phyloP scores from a whole-genome alignment of 2,329 filamentous ascomycete species.

The Pseudocercospora musae region DNA sequence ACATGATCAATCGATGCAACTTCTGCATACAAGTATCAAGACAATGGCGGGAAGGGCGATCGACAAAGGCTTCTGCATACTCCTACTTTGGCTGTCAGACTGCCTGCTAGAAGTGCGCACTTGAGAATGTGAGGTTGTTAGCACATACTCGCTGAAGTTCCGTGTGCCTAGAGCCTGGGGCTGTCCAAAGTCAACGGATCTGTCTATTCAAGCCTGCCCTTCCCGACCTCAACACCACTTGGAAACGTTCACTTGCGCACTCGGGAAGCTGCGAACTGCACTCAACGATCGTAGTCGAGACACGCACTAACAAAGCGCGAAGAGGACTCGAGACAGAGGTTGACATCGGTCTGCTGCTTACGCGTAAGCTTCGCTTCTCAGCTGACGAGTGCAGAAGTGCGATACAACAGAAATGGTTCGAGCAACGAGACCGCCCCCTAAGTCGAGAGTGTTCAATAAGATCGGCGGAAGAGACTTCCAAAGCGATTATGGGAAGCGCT shows the following conservation, averaged over 20 bases:
- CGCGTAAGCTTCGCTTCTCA: not conserved
- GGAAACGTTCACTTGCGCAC: not conserved
- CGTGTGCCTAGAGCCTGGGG: too few relatives aligned
- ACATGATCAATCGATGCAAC: conserved; percentile 1
- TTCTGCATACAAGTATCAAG: not conserved
- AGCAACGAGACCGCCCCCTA: not conserved
- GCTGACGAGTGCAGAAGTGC: not conserved
- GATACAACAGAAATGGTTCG: not conserved
- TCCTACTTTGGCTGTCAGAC: not conserved
- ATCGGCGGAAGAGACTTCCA: not conserved
- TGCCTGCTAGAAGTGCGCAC: not conserved
- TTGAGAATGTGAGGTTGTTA: not conserved
- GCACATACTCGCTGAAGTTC: too few relatives aligned
- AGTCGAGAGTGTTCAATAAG: not conserved
- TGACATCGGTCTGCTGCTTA: not conserved
- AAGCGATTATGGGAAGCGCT: not conserved
- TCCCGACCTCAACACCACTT: too few relatives aligned
- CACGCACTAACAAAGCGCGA: not conserved
- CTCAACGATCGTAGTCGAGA: not conserved
- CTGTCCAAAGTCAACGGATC: too few relatives aligned
- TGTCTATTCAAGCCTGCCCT: too few relatives aligned
- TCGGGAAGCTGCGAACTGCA: not conserved
- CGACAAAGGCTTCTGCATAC: not conserved
- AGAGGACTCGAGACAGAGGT: not conserved
- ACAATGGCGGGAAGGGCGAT: not conserved